A percentile compares a stretch with the other conserved stretches of the same genome.
Evolutionary conservation across 2,329 filamentous ascomycete species (phyloP).

Genomic region (Arthroderma sp.): DNA sequence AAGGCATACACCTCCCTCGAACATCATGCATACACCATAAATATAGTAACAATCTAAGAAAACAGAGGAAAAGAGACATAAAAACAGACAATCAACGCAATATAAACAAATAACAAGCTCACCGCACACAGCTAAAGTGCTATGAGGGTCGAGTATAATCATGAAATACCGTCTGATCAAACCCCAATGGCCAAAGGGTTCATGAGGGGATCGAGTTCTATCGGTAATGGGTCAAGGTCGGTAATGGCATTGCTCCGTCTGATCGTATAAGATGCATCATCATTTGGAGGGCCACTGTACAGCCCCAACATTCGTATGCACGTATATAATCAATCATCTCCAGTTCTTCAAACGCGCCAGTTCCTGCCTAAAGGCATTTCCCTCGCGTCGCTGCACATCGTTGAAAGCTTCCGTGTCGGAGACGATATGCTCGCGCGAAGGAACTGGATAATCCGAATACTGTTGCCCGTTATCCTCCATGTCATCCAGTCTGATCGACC

Average conservation of each 20-base stretch:
- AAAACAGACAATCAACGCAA: not conserved
- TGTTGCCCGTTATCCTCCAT: conserved; percentile 16
- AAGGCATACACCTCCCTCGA: not conserved
- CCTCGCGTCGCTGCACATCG: conserved; percentile 21
- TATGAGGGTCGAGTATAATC: not conserved
- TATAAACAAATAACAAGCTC: conserved; percentile 1
- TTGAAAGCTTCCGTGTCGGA: conserved; percentile 20
- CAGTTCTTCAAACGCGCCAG: conserved; percentile 30
- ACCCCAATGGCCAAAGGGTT: not conserved
- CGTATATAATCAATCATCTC: conserved; percentile 10
- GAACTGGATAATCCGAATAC: conserved; percentile 18
- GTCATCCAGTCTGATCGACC: conserved; percentile 23
- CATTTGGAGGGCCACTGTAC: not conserved
- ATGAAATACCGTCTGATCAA: not conserved
- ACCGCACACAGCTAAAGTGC: not conserved
- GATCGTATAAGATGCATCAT: not conserved
- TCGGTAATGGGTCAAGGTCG: not conserved
- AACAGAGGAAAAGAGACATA: not conserved
- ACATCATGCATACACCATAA: not conserved
- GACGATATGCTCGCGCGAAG: conserved; percentile 9
- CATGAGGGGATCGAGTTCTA: not conserved
- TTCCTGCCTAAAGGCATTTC: conserved; percentile 28
- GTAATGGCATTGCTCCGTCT: not conserved
- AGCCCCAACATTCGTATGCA: not conserved
- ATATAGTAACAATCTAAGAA: not conserved